Evolutionary conservation across 2,329 filamentous ascomycete genomes (phyloP), one percentile per base, ranked within the genome.

Genomic region (Alternaria novae-zelandiae): DNA sequence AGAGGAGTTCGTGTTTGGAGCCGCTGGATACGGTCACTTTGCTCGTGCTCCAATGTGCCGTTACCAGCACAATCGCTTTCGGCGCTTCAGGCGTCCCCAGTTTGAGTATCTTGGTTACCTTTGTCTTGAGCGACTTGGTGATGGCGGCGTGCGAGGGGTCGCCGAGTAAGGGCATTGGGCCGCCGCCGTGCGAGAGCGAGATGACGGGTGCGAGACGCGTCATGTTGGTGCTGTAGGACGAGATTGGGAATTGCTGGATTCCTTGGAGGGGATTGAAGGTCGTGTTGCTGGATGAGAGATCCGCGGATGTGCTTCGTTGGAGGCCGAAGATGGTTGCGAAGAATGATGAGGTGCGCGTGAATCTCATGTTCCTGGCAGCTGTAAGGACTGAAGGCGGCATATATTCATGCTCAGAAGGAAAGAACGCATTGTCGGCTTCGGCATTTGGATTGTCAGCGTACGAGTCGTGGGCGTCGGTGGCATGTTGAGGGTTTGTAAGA

Each of bases 121-220:
- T 82, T 5, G 81, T 84, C 59, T 82, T 82, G 63, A 89, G 81
- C 0, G 86, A 88, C 53, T 81, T 76, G 36, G 83, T 82, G 67
- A 89, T 85, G 43, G 78, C 72, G 17, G 80, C 80, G 71, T 89
- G 87, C 7, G 66, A 72, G 0, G 86, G 85, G 72, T 89, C 87
- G 63, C 83, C 83, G 6, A 90, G 80, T 17, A 89, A 60, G 5
- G 88, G 88, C 82, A 89, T 81, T 3, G 88, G 88, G 2, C 88
- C 81, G 25, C 80, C 80, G 61, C 80, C 80, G 61, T 82, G 80
- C 3, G 80, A 80, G 54, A 82, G 66, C 53, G 74, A 73, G 21
- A 82, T 72, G 8, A 82, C 80, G 11, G 79, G 78, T 2, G 80
- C 80, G 54, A 76, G 73, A 17, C 74, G 76, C 15, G 77, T 68